Percentiles rank a stretch among this genome's conserved stretches.
These are phyloP conservation scores for Pichia sp. DNA, from an alignment of 1,139 yeast genomes.

Conservation along the genomic window DNA sequence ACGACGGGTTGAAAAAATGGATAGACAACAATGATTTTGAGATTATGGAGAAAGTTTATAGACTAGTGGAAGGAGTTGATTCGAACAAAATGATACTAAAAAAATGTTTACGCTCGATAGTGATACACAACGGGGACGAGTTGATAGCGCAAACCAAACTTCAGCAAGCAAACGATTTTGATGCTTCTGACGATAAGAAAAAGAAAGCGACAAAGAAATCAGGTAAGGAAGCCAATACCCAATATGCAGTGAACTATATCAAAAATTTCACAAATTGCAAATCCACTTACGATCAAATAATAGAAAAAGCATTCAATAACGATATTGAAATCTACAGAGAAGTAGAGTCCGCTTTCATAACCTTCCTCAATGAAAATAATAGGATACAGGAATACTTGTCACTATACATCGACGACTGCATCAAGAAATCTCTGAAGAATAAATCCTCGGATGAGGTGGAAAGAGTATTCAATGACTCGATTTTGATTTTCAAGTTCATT, in stretches of 20 bases:
- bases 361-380: conserved; percentile 53
- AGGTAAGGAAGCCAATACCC: conserved; percentile 37
- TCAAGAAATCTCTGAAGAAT: conserved; percentile 56
- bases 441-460: conserved; percentile 51
- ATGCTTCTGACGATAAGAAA: conserved; percentile 12
- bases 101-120: conserved; percentile 44
- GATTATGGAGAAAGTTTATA: conserved; percentile 45
- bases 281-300: conserved; percentile 47
- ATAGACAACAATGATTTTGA: conserved; percentile 37
- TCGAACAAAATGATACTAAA: conserved; percentile 47
- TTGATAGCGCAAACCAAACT: conserved; percentile 30
- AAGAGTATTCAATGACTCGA: conserved; percentile 49
- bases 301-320: conserved; percentile 44
- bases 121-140: conserved; percentile 41
- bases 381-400: conserved; percentile 73
- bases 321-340: conserved; percentile 51
- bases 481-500: conserved; percentile 61
- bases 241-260: conserved; percentile 69
- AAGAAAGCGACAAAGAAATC: conserved; percentile 33
- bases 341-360: conserved; percentile 58
- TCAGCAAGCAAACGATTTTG: not conserved
- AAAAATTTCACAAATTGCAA: conserved; percentile 53
- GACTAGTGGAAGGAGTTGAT: conserved; percentile 53
- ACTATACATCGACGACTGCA: conserved; percentile 65
- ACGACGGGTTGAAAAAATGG: conserved; percentile 58